A percentile compares a stretch with the other conserved stretches of the same genome.
phyloP scores from a whole-genome alignment of 1,139 yeast genomes.

The Torulaspora pretoriensis region DNA sequence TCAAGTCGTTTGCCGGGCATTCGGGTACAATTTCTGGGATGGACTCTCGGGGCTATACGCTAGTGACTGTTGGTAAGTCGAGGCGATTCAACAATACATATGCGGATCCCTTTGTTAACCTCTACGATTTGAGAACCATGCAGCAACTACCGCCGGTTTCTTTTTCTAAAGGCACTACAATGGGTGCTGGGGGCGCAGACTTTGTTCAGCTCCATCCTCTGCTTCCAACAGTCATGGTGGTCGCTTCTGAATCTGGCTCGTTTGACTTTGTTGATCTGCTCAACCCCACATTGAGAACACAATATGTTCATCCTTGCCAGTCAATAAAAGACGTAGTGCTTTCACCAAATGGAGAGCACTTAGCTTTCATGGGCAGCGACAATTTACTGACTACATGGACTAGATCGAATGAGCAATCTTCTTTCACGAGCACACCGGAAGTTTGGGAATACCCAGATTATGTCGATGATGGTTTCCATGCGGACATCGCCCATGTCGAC shows the following conservation, averaged over 20 bases:
- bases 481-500: slow-evolving; percentile 41
- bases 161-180: slow-evolving; percentile 42
- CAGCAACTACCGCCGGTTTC: slow-evolving; percentile 75
- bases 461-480: slow-evolving; percentile 33
- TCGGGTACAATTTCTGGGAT: slow-evolving; percentile 72
- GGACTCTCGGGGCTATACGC: slow-evolving; percentile 69
- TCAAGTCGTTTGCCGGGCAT: slow-evolving; percentile 67
- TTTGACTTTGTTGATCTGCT: slow-evolving; percentile 79
- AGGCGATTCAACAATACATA: slow-evolving; percentile 48
- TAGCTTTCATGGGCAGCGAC: slow-evolving; percentile 63
- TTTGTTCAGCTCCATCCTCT: slow-evolving; percentile 84
- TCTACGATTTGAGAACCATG: slow-evolving; percentile 75
- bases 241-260: slow-evolving; percentile 75
- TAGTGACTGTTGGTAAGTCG: slow-evolving; percentile 81
- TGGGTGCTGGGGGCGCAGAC: slow-evolving; percentile 76
- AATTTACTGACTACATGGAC: slow-evolving; percentile 73
- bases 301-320: slow-evolving; percentile 55
- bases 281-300: slow-evolving; percentile 61
- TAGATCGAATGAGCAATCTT: slow-evolving; percentile 26
- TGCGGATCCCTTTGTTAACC: slow-evolving; percentile 80
- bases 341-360: slow-evolving; percentile 75
- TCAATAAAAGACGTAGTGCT: slow-evolving; percentile 57
- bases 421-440: slow-evolving; percentile 39
- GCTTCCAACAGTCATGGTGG: slow-evolving; percentile 69
- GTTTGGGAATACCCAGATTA: slow-evolving; percentile 39